phyloP scores from a whole-genome alignment of 345 rosid species.

The Aurinia saxatilis region DNA sequence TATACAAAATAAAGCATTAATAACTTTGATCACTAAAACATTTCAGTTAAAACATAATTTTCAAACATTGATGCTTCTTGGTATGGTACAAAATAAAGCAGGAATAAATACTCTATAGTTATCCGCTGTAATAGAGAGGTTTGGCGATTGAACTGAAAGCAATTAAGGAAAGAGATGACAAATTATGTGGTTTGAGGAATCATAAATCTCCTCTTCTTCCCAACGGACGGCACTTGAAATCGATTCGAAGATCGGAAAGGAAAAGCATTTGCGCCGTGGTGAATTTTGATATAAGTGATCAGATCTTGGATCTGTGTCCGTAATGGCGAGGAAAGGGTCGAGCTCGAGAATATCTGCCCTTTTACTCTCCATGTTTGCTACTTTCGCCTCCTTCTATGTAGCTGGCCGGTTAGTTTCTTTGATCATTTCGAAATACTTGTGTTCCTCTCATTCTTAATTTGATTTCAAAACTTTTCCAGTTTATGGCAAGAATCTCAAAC shows the following conservation, averaged over 20 bases:
- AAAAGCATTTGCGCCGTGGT: neutral
- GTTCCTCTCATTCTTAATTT: neutral
- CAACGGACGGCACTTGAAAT: too few relatives aligned
- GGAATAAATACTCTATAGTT: neutral
- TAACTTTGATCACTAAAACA: too few relatives aligned
- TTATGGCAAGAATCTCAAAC: conserved; percentile 88
- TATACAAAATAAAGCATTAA: too few relatives aligned
- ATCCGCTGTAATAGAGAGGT: neutral
- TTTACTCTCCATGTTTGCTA: conserved; percentile 60
- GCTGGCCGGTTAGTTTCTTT: conserved; percentile 60
- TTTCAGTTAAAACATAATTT: too few relatives aligned
- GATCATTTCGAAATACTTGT: neutral
- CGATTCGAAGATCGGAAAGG: neutral
- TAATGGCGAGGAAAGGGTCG: conserved; percentile 47
- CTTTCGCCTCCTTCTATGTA: conserved; percentile 62
- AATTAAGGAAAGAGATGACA: neutral
- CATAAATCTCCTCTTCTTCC: neutral
- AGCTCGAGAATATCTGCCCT: conserved; percentile 49
- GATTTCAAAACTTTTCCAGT: conserved; percentile 22
- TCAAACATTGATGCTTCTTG: too few relatives aligned
- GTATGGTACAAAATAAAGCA: too few relatives aligned
- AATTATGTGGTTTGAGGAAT: too few relatives aligned
- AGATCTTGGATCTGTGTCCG: neutral
- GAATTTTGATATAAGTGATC: too few relatives aligned
- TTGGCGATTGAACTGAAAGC: neutral